Base-by-base conservation (phyloP, 2,329 filamentous ascomycete species). In the Trichoderma citrinoviride region DNA sequence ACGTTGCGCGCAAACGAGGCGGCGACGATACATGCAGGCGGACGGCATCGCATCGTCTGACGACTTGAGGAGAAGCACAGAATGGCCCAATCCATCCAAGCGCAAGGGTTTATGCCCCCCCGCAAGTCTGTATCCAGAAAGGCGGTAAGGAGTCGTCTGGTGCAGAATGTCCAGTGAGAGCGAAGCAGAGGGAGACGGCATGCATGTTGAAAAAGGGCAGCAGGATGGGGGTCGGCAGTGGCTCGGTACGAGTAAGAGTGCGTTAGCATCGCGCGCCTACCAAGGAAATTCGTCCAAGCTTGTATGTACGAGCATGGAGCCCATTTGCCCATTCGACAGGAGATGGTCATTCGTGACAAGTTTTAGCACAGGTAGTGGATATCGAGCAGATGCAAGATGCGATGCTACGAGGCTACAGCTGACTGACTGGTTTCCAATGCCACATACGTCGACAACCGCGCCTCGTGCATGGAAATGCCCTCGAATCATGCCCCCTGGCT, bases 61-160 rank as follows among this genome's bases (percentile, higher is more conserved):
- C 47, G 46, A 52, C n/a, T 19, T 46, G 58, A 44, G 40, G 40
- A 62, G 58, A 54, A 44, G 58, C 58, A 62, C 41, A 46, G 47
- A 17, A 47, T 56, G 50, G 61, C 52, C 61, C 61, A 56, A 55
- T 63, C 52, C 61, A 49, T 56, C 49, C 14, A 40, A 49, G 41
- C 33, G 43, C 53, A 56, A 53, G 61, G 61, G 43, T 64, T 64
- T 52, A 12, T 44, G 53, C 37, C 61, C 61, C 61, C 53, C 61
- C 44, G 44, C 53, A 43, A 52, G 44, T 41, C 61, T 57, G 44
- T 41, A 55, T 63, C 29, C 53, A 64, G 53, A 64, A 64, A 64
- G 61, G 61, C 61, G 61, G 61, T 64, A 64, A 64, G 52, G 53
- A 33, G 27, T 10, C 33, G n/a, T 37, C 12, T 37, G 33, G 33